A percentile compares a stretch with the other conserved stretches of the same genome.
phyloP scores from a whole-genome alignment of 768 basidiomycete species.

The Tubosaeta sp. region DNA sequence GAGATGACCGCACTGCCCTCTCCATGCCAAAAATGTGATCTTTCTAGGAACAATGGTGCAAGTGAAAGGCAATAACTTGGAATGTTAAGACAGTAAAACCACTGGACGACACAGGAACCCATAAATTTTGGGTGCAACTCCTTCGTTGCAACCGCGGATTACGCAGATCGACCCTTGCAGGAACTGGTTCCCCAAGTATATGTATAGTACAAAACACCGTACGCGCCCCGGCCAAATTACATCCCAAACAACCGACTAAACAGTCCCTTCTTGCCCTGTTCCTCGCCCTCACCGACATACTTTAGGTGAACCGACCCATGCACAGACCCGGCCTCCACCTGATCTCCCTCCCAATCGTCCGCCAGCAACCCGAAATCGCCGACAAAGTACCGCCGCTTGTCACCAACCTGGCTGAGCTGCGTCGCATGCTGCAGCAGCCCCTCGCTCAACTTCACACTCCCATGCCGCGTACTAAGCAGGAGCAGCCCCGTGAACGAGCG shows the following conservation, averaged over 20 bases:
- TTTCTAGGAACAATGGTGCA: too few relatives aligned
- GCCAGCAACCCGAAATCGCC: conserved; percentile 20
- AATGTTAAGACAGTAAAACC: too few relatives aligned
- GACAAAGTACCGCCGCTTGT: conserved; percentile 20
- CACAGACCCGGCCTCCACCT: conserved; percentile 10
- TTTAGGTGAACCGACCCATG: conserved; percentile 19
- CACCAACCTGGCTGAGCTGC: conserved; percentile 19
- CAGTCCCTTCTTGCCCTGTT: conserved; percentile 9
- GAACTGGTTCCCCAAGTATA: too few relatives aligned
- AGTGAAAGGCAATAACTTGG: too few relatives aligned
- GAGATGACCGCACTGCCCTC: too few relatives aligned
- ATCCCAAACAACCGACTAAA: conserved; percentile 17
- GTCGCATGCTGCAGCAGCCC: conserved; percentile 13
- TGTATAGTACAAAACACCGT: too few relatives aligned
- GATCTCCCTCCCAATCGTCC: conserved; percentile 21
- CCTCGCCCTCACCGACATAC: conserved; percentile 16
- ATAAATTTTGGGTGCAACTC: too few relatives aligned
- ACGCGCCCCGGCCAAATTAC: too few relatives aligned
- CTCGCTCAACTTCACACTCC: conserved; percentile 13
- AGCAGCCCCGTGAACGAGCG: conserved; percentile 22
- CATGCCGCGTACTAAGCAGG: conserved; percentile 14
- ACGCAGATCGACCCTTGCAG: too few relatives aligned
- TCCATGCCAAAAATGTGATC: too few relatives aligned
- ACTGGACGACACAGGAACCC: too few relatives aligned
- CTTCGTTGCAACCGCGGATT: too few relatives aligned